Conservation (phyloP, 306 rosid genomes). For the Pterocarpus macrocarpus region DNA sequence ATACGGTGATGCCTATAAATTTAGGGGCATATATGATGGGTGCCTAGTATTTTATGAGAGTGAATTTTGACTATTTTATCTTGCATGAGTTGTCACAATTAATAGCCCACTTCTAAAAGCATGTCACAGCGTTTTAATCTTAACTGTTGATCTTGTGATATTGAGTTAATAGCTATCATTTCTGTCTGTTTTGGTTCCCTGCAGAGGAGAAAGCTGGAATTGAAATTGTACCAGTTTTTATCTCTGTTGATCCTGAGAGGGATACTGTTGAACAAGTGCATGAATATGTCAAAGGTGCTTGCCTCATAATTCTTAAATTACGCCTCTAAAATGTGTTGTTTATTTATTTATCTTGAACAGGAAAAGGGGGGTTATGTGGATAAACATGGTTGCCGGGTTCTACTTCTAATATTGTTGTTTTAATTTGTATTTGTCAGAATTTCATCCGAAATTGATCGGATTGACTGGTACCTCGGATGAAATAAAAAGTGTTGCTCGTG, state of each 20-base stretch:
- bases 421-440: slow-evolving; percentile 60
- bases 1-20: background rate
- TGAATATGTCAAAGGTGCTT: slow-evolving; percentile 89
- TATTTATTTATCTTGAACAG: no score
- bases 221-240: slow-evolving; percentile 79
- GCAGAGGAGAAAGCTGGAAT: slow-evolving; percentile 76
- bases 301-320: slow-evolving; percentile 15
- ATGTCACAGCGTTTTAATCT: slow-evolving; percentile 7
- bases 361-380: no score
- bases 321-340: background rate
- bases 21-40: no score
- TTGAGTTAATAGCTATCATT: slow-evolving; percentile 19
- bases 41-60: background rate
- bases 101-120: slow-evolving; percentile 10
- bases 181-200: slow-evolving; percentile 45
- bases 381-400: slow-evolving; percentile 4
- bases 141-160: slow-evolving; percentile 19
- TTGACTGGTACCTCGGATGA: slow-evolving; percentile 79
- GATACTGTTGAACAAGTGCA: slow-evolving; percentile 95
- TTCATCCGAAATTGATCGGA: slow-evolving; percentile 86
- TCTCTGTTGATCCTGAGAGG: slow-evolving; percentile 98
- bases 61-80: background rate
- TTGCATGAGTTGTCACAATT: background rate
- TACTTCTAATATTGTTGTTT: slow-evolving; percentile 33
- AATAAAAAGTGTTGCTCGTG: slow-evolving; percentile 81